phyloP scores from a whole-genome alignment of 164 flowering plant species.

The Magnolia sinica region DNA sequence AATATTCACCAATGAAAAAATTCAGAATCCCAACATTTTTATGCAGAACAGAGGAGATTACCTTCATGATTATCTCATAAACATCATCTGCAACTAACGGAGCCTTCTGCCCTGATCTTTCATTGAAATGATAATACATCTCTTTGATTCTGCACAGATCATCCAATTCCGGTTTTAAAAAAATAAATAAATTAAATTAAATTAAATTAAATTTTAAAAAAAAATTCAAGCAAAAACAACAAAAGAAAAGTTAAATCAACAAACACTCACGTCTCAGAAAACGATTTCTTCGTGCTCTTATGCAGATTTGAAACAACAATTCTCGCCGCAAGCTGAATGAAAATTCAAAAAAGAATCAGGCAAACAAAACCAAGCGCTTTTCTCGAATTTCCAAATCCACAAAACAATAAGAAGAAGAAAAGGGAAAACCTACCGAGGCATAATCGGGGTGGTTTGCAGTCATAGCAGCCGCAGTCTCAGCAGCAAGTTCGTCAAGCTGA shows the following conservation, averaged over 20 bases:
- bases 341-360: not conserved
- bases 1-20: not conserved
- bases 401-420: not conserved
- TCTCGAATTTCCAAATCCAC: not conserved
- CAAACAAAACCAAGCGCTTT: not conserved
- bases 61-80: constrained; percentile 93
- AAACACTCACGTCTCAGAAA: constrained; percentile 85
- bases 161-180: too few species aligned
- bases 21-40: not conserved
- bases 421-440: constrained; percentile 59
- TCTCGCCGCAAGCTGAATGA: constrained; percentile 83
- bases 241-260: constrained; percentile 1
- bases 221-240: not conserved
- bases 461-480: constrained; percentile 97
- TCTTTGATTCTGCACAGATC: constrained; percentile 55
- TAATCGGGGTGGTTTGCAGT: constrained; percentile 97
- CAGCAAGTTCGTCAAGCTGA: constrained; percentile 94
- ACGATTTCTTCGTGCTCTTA: constrained; percentile 88
- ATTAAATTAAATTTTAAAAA: too few species aligned
- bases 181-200: too few species aligned
- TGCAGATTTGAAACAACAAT: constrained; percentile 96
- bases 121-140: constrained; percentile 75
- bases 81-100: constrained; percentile 94
- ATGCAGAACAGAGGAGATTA: constrained; percentile 15
- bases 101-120: constrained; percentile 76